Evolutionary conservation across 2,329 filamentous ascomycete genomes (phyloP).

Genomic region (Amauroascus niger): DNA sequence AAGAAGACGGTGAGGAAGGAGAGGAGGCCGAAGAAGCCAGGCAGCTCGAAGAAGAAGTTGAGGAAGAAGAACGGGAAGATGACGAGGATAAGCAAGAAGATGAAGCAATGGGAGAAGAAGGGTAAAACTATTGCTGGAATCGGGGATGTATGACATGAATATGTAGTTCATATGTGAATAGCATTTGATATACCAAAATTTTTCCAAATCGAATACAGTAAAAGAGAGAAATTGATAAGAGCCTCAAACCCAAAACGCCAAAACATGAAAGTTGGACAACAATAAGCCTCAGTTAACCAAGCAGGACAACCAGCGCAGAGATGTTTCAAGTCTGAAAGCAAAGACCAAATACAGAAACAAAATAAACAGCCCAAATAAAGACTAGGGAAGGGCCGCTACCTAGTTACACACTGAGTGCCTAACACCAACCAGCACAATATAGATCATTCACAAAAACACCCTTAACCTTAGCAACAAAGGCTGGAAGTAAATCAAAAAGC

Average conservation of each 20-base stretch:
- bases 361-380: too few relatives aligned
- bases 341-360: background rate
- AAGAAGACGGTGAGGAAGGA: slow-evolving; percentile 16
- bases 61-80: slow-evolving; percentile 15
- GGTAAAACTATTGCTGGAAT: background rate
- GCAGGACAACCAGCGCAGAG: too few relatives aligned
- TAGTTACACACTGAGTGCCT: too few relatives aligned
- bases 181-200: background rate
- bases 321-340: too few relatives aligned
- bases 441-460: background rate
- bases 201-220: too few relatives aligned
- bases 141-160: background rate
- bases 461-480: background rate
- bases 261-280: background rate
- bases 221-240: too few relatives aligned
- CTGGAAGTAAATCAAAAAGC: background rate
- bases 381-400: too few relatives aligned
- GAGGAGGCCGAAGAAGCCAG: slow-evolving; percentile 12
- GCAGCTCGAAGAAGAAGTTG: slow-evolving; percentile 1
- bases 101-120: background rate
- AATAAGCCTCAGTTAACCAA: too few relatives aligned
- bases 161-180: background rate
- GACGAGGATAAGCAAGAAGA: slow-evolving; percentile 16
- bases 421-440: too few relatives aligned
- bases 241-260: too few relatives aligned